phyloP scores from a whole-genome alignment of 257 asterid genomes.

The Solanum phureja region DNA sequence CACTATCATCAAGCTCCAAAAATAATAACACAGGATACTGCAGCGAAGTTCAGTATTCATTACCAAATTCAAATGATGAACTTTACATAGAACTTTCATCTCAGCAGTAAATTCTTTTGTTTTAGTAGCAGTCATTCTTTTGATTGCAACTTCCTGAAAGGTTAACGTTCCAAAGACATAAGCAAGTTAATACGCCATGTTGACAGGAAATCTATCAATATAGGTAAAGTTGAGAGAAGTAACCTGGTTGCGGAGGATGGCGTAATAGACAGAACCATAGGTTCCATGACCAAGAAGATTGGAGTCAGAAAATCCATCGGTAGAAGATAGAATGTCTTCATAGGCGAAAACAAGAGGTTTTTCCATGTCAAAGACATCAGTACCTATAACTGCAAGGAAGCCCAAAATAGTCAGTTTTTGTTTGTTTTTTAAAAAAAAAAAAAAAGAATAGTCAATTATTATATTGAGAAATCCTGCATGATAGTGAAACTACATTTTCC shows the following conservation, averaged over 20 bases:
- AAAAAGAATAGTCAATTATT: background rate
- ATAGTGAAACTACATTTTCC: background rate
- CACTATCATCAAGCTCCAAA: background rate
- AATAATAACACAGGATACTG: background rate
- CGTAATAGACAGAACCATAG: constrained; percentile 85
- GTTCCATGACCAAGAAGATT: constrained; percentile 91
- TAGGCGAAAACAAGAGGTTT: constrained; percentile 70
- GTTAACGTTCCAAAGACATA: background rate
- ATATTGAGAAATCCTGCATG: background rate
- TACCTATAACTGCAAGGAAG: constrained; percentile 63
- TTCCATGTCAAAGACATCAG: constrained; percentile 83
- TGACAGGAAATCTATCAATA: background rate
- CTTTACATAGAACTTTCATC: constrained; percentile 95
- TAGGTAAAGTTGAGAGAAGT: background rate
- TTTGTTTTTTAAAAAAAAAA: background rate
- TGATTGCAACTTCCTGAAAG: constrained; percentile 84
- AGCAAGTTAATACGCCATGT: background rate
- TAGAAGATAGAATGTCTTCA: constrained; percentile 56
- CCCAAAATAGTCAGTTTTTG: background rate
- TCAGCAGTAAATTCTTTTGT: constrained; percentile 88
- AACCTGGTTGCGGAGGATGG: constrained; percentile 88
- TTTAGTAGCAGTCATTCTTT: constrained; percentile 83
- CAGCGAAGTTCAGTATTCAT: constrained; percentile 8
- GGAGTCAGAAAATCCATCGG: constrained; percentile 82
- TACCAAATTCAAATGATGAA: constrained; percentile 96